Evolutionary conservation across 768 basidiomycete species (phyloP).

Genomic region (Suillus subalutaceus): DNA sequence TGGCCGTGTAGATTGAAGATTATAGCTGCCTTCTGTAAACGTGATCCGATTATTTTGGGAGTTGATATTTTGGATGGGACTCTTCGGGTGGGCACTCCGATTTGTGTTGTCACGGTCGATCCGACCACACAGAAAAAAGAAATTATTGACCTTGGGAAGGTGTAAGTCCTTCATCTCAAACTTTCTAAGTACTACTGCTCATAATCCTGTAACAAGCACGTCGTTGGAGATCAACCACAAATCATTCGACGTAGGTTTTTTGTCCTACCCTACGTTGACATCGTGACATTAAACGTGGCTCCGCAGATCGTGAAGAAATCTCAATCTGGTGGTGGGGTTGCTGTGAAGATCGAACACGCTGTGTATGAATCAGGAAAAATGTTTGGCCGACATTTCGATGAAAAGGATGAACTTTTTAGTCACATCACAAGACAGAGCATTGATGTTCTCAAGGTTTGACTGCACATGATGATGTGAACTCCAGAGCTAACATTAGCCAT

Average conservation of each 20-base stretch:
- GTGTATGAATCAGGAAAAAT: constrained; percentile 94
- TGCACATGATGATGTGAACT: not conserved
- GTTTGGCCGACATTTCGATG: constrained; percentile 95
- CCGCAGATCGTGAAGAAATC: constrained; percentile 85
- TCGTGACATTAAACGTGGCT: not conserved
- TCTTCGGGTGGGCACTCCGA: constrained; percentile 88
- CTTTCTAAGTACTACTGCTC: constrained; percentile 11
- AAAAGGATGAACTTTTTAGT: constrained; percentile 92
- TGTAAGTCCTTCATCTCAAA: constrained; percentile 55
- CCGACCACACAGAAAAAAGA: constrained; percentile 87
- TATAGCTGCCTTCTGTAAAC: constrained; percentile 93
- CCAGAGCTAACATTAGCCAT: constrained; percentile 14
- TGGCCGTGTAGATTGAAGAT: constrained; percentile 95
- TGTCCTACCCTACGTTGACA: not conserved
- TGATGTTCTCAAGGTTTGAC: constrained; percentile 87
- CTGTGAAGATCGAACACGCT: constrained; percentile 98
- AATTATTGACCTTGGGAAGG: constrained; percentile 89
- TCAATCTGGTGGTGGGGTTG: constrained; percentile 95
- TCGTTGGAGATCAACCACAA: constrained; percentile 99
- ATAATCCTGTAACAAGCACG: constrained; percentile 53
- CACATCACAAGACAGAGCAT: constrained; percentile 92
- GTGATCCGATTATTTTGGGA: constrained; percentile 96
- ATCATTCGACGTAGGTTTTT: constrained; percentile 62
- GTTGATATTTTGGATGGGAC: constrained; percentile 95
- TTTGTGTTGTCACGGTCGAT: constrained; percentile 94